Evolutionary conservation across 345 rosid genomes (phyloP), one percentile per base, ranked within the genome.

Genomic region (Salix arbutifolia): DNA sequence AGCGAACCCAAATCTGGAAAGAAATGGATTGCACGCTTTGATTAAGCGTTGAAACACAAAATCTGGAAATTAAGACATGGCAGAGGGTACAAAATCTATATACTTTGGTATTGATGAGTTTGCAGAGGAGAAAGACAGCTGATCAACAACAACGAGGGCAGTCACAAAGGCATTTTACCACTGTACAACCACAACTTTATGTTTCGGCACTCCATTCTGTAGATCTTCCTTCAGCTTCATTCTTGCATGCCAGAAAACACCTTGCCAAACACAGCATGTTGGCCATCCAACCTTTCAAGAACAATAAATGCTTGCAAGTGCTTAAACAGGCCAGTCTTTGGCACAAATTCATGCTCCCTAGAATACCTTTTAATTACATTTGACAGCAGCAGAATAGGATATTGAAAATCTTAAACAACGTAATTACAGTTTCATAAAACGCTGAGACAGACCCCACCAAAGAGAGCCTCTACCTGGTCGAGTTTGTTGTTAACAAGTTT

Each of bases 211-310:
- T 71, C 97, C 97, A 9, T 77, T 83, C 78, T 96, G 96, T n/a
- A n/a, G n/a, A n/a, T 23, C 5, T 84, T 38, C 99, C 99, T 82
- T 96, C 97, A 2, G 97, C 95, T 87, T 96, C 99, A 3, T 92
- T 64, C 86, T 92, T 91, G 89, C 99, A 96, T 92, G 40, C 98
- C 98, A 5, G 94, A 89, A 26, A 92, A 62, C 79, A 93, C 99
- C 85, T 96, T 90, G 21, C 99, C 99, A 46, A 93, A 92, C 73
- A 96, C 98, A 23, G 92, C 99, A 73, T 93, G 97, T 73, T 76
- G 91, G 66, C 97, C 98, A 78, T 96, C 98, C 89, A 96, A 86
- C 97, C 99, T 94, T 65, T 66, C 37, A 14, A 65, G 17, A 21
- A 65, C 25, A 71, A 65, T 5, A 70, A 10, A 53, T 40, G 58